Evolutionary conservation across 176 grass and related monocot genomes (phyloP).

Genomic region (Leersia perrieri): DNA sequence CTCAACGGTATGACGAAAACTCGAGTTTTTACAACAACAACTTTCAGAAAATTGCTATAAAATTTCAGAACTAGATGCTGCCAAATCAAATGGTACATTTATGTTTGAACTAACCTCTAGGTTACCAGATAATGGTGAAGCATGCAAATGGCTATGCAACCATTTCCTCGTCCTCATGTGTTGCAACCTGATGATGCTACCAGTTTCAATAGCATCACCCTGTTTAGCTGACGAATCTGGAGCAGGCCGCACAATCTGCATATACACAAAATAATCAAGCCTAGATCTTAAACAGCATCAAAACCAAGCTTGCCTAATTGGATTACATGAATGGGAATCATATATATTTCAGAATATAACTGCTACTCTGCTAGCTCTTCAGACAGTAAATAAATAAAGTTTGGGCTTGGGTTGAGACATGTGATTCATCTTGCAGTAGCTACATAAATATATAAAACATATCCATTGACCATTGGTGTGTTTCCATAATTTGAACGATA

Average conservation of each 20-base stretch:
- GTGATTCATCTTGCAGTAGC: not conserved
- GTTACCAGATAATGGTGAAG: slow-evolving; percentile 78
- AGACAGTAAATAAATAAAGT: not conserved
- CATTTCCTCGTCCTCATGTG: slow-evolving; percentile 71
- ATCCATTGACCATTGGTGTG: not conserved
- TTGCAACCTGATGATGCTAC: slow-evolving; percentile 59
- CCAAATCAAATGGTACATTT: not conserved
- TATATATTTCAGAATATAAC: not conserved
- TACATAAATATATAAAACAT: not conserved
- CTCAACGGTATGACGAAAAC: not conserved
- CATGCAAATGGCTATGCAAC: slow-evolving; percentile 74
- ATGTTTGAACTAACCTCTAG: slow-evolving; percentile 58
- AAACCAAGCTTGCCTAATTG: not conserved
- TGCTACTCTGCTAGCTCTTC: not conserved
- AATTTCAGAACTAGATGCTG: not conserved
- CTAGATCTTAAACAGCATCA: not conserved
- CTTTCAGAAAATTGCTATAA: slow-evolving; percentile 1
- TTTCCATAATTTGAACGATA: not conserved
- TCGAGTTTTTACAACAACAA: not conserved
- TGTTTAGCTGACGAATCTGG: slow-evolving; percentile 62
- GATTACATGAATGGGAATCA: slow-evolving; percentile 9
- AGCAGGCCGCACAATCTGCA: slow-evolving; percentile 51
- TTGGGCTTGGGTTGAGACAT: not conserved
- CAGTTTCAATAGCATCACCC: slow-evolving; percentile 59
- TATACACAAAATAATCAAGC: slow-evolving; percentile 3